Conservation (phyloP, 371 early-diverging fungal genomes). For the Lichtheimia ramosa region DNA sequence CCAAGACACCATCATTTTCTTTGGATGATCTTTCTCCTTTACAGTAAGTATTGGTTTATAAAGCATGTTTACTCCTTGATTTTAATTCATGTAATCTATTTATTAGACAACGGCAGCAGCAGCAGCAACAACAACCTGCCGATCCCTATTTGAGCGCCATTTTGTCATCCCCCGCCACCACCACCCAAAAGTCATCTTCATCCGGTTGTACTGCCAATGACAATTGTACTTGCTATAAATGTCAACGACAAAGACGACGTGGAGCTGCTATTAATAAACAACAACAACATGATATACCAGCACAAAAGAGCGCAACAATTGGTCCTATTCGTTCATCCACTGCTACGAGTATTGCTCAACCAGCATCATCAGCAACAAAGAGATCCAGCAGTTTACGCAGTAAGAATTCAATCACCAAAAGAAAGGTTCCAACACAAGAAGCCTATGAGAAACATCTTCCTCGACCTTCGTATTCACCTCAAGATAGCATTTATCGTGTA, state of each 20-base stretch:
- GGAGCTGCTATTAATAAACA: constrained; percentile 11
- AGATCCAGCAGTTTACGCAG: background rate
- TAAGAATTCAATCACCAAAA: constrained; percentile 12
- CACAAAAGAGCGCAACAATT: constrained; percentile 1
- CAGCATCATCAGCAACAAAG: background rate
- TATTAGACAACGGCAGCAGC: background rate
- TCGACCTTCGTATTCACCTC: constrained; percentile 28
- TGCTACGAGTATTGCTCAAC: background rate
- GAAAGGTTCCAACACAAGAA: constrained; percentile 40
- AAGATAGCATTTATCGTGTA: constrained; percentile 42
- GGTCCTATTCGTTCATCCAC: constrained; percentile 4
- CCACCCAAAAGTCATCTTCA: constrained; percentile 1
- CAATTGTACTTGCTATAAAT: constrained; percentile 44
- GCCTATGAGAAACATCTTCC: constrained; percentile 43
- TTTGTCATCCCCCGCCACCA: constrained; percentile 14
- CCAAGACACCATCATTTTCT: background rate
- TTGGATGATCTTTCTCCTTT: background rate
- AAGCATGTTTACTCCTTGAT: background rate
- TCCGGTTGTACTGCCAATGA: constrained; percentile 1
- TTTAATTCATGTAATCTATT: background rate
- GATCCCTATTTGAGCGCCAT: constrained; percentile 28
- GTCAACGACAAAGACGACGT: constrained; percentile 45
- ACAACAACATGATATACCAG: constrained; percentile 5
- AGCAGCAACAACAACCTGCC: constrained; percentile 6
- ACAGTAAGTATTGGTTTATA: background rate